Base-by-base conservation (phyloP, 2,329 filamentous ascomycete species). In the Cladosporium sp. region DNA sequence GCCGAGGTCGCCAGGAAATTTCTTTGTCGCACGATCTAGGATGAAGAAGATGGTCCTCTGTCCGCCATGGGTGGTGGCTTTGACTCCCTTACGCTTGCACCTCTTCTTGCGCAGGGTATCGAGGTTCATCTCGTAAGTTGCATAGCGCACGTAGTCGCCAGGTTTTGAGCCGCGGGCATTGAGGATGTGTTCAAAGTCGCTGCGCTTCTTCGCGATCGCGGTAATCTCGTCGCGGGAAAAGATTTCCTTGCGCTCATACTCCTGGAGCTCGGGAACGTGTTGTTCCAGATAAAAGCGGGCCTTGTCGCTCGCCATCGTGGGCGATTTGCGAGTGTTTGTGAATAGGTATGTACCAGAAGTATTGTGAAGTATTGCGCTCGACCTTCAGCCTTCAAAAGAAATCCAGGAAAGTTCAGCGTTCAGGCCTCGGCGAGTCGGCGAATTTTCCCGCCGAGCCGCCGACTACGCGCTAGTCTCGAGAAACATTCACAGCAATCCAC, bases 201-300 rank as follows among this genome's bases (percentile, higher is more conserved):
- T 95, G 61, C 93, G 85, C 69, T 93, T 96, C 65, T 85, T 85
- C 47, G 95, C 86, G 58, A 99, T 90, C 40, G 86, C 85, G 55
- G 83, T 81, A 66, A 99, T 96, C 69, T 99, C 92, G 58, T 95
- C 88, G 84, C 93, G 61, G 18, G 80, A 82, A 73, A 99, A 99
- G 60, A 99, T 87, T 61, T 89, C 85, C 70, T 96, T 96, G 58
- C 88, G 82, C 70, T 95, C 88, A 69, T 89, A 95, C 63, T 96
- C 90, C 56, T 90, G 89, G 51, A 99, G 80, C 69, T 97, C 91
- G 13, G 91, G 89, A 38, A 96, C 88, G 2, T 88, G 86, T 60
- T 92, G 86, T 74, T 99, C 93, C 57, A 97, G 80, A 70, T 88
- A 96, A 72, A 92, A 97, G 52, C 92, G 88, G 50, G 92, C 93